phyloP scores from a whole-genome alignment of 2,329 filamentous ascomycete genomes.

The Bipolaris zeicola region DNA sequence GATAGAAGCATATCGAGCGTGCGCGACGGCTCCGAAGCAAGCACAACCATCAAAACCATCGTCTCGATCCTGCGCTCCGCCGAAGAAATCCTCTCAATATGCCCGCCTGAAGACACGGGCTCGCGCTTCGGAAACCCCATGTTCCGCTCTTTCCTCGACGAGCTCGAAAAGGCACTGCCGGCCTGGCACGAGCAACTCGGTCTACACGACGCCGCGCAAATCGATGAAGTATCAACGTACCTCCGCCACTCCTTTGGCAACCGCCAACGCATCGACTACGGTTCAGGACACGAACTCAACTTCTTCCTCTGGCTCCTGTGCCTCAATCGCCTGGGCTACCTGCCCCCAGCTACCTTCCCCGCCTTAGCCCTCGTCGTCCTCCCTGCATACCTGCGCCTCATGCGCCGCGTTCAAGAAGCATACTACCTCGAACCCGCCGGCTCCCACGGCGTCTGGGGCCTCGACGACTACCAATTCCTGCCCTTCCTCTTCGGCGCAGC shows the following conservation, averaged over 20 bases:
- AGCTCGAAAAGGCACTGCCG: conserved; percentile 55
- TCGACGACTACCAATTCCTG: conserved; percentile 61
- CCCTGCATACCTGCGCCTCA: conserved; percentile 78
- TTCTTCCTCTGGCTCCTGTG: conserved; percentile 97
- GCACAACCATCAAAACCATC: conserved; percentile 66
- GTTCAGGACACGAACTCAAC: conserved; percentile 95
- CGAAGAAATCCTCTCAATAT: conserved; percentile 67
- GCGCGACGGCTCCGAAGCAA: conserved; percentile 61
- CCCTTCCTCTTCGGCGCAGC: conserved; percentile 58
- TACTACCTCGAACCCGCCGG: conserved; percentile 90
- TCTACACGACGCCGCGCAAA: conserved; percentile 58
- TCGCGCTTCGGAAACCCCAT: conserved; percentile 94
- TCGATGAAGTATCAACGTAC: conserved; percentile 78
- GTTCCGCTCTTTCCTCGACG: conserved; percentile 81
- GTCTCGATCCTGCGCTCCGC: conserved; percentile 72
- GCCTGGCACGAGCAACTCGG: conserved; percentile 69
- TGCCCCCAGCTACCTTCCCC: conserved; percentile 71
- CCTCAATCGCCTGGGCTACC: conserved; percentile 75
- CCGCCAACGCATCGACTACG: conserved; percentile 82
- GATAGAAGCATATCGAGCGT: conserved; percentile 69
- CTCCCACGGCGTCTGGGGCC: conserved; percentile 59
- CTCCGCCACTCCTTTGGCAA: conserved; percentile 86
- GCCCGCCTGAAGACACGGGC: conserved; percentile 84
- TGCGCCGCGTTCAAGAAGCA: conserved; percentile 85
- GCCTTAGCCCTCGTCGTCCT: conserved; percentile 79